Base-by-base conservation (phyloP, 257 asterid genomes). In the Jaltomata sinuosa region DNA sequence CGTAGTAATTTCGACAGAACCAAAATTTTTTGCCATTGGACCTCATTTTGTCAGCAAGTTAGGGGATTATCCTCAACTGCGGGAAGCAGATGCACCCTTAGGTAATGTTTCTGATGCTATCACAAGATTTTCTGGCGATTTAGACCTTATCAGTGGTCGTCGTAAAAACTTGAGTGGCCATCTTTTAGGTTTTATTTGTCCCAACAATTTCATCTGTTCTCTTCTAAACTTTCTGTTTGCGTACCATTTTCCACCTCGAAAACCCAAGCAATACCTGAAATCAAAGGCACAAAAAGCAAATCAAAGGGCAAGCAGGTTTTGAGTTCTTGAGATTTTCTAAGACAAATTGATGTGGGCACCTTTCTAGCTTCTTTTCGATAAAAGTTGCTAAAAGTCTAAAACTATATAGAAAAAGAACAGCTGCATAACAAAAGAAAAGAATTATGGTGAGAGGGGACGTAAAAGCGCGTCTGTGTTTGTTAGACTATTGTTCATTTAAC, bases 161-260 rank as follows among this genome's bases (percentile, higher is more conserved):
- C 87, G 88, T 32, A 95, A 88, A 87, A 95, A 90, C 87, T 88
- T 92, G 64, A 93, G 91, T 2, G 92, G 92, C 94, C 97, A 93
- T 57, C 87, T 88, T 89, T 85, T 91, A n/a, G 94, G 94, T 85
- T 91, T 93, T 71, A 91, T 81, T 78, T 89, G 96, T 18, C 94
- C 95, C 83, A 93, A 65, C 49, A 90, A 85, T 85, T 91, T 95
- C 98, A 91, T 91, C 87, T 95, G 97, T 84, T 95, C 97, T 87
- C 80, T 91, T 81, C 93, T 79, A 71, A 92, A 88, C 87, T 85
- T 90, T 54, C 93, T 88, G 88, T 88, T 87, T 36, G 92, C 85
- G 27, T 84, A 95, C 98, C 96, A 92, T 83, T 87, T 92, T 80
- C 98, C 98, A 27, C 99, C 93, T 11, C 98, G 94, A 98, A 97